phyloP scores from a whole-genome alignment of 2,329 filamentous ascomycete genomes.

The Fusarium falciforme region DNA sequence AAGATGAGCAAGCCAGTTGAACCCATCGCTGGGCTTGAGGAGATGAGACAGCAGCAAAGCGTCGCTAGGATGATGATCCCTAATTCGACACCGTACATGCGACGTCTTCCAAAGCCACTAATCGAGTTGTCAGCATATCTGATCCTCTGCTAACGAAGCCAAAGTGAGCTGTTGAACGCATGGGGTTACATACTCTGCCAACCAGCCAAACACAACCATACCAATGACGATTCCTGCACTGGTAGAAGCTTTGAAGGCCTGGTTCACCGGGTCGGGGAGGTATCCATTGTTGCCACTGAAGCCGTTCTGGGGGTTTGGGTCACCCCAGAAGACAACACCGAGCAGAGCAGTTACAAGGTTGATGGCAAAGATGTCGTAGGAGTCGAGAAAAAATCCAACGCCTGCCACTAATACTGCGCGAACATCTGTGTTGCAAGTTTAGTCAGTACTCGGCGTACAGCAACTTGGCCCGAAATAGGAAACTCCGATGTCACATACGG shows the following conservation, averaged over 20 bases:
- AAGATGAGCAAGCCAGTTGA: conserved; percentile 74
- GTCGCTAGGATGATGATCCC: conserved; percentile 79
- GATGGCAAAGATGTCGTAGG: conserved; percentile 85
- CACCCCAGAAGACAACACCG: conserved; percentile 80
- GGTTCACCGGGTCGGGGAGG: conserved; percentile 74
- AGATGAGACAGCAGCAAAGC: conserved; percentile 72
- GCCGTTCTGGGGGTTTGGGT: conserved; percentile 54
- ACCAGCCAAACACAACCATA: conserved; percentile 80
- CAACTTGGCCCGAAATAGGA: neutral
- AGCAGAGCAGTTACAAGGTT: conserved; percentile 78
- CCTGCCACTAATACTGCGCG: conserved; percentile 81
- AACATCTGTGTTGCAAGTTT: conserved; percentile 59
- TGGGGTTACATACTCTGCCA: conserved; percentile 69
- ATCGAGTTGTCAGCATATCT: conserved; percentile 22
- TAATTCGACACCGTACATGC: conserved; percentile 85
- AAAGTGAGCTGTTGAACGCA: neutral
- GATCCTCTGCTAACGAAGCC: neutral
- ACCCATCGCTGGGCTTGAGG: conserved; percentile 69
- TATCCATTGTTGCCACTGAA: conserved; percentile 65
- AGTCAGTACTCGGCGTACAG: conserved; percentile 12
- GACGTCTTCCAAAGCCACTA: conserved; percentile 75
- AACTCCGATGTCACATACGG: conserved; percentile 52
- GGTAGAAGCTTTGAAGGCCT: conserved; percentile 84
- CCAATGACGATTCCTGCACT: conserved; percentile 83
- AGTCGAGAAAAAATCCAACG: conserved; percentile 86